Evolutionary conservation across 768 basidiomycete genomes (phyloP).

Genomic region (Amanita exitialis): DNA sequence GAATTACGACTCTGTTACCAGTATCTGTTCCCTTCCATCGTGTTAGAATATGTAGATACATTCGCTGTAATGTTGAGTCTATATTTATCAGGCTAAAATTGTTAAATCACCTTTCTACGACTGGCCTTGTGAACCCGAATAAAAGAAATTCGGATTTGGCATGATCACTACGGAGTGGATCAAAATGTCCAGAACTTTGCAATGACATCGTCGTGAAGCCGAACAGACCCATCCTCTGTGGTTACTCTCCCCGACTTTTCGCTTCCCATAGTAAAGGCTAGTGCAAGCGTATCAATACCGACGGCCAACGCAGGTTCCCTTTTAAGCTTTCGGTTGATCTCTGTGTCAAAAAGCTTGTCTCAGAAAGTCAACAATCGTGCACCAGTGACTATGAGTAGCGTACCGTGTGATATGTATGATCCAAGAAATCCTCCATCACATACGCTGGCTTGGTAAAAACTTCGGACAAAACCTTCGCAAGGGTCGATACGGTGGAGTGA

Average conservation of each 20-base stretch:
- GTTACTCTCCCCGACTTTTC: too few relatives aligned
- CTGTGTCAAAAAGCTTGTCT: slow-evolving; percentile 75
- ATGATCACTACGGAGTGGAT: background rate
- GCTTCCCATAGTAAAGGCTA: background rate
- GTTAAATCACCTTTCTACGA: too few relatives aligned
- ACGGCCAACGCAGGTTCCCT: slow-evolving; percentile 59
- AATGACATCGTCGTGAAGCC: background rate
- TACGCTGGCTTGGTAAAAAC: slow-evolving; percentile 93
- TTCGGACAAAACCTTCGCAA: slow-evolving; percentile 79
- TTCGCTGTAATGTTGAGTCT: too few relatives aligned
- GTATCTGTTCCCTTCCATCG: too few relatives aligned
- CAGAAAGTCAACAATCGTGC: background rate
- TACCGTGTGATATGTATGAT: slow-evolving; percentile 85
- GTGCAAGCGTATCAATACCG: slow-evolving; percentile 22
- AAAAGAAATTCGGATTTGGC: too few relatives aligned
- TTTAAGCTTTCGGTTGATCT: slow-evolving; percentile 68
- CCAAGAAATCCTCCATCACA: slow-evolving; percentile 90
- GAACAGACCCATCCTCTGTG: background rate
- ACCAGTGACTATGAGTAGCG: slow-evolving; percentile 11
- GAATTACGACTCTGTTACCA: too few relatives aligned
- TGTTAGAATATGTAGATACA: too few relatives aligned
- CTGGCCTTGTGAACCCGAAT: too few relatives aligned
- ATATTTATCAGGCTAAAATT: too few relatives aligned
- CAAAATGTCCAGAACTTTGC: slow-evolving; percentile 2
- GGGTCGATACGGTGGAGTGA: slow-evolving; percentile 75